Conservation (phyloP, 306 rosid species). For the Macrotyloma uniflorum region DNA sequence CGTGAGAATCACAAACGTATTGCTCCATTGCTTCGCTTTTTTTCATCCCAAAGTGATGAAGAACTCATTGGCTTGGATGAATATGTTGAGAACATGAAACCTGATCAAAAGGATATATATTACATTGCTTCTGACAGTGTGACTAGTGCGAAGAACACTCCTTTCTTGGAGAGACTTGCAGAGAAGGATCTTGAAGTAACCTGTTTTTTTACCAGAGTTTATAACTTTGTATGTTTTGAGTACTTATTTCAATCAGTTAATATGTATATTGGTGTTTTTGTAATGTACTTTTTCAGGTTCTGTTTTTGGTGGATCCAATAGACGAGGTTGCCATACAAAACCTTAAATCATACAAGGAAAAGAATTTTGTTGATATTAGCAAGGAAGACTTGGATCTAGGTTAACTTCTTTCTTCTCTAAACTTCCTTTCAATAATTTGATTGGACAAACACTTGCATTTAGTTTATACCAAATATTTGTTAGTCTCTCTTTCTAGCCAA, state of each 20-base stretch:
- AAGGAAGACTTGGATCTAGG: slow-evolving; percentile 98
- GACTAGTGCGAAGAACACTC: slow-evolving; percentile 87
- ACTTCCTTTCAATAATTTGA: slow-evolving; percentile 3
- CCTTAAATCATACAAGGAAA: slow-evolving; percentile 88
- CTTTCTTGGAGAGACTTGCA: slow-evolving; percentile 85
- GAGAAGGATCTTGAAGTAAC: slow-evolving; percentile 85
- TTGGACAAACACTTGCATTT: background rate
- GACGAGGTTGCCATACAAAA: slow-evolving; percentile 96
- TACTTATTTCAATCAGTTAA: background rate
- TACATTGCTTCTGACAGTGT: slow-evolving; percentile 93
- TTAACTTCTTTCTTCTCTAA: slow-evolving; percentile 40
- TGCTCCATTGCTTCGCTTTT: slow-evolving; percentile 94
- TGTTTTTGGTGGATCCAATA: slow-evolving; percentile 93
- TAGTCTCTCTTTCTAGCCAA: background rate
- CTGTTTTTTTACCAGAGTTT: background rate
- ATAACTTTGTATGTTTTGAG: background rate
- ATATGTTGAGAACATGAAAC: slow-evolving; percentile 94
- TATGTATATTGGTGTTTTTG: slow-evolving; percentile 17
- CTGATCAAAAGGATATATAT: slow-evolving; percentile 95
- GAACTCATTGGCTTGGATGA: slow-evolving; percentile 88
- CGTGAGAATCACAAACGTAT: slow-evolving; percentile 95
- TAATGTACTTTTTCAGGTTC: slow-evolving; percentile 58
- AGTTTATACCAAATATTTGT: slow-evolving; percentile 8
- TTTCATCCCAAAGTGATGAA: slow-evolving; percentile 89
- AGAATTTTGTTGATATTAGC: slow-evolving; percentile 93